These are phyloP conservation scores for Camellia lanceoleosa DNA, from an alignment of 148 eudicot species.

Conservation along the genomic window DNA sequence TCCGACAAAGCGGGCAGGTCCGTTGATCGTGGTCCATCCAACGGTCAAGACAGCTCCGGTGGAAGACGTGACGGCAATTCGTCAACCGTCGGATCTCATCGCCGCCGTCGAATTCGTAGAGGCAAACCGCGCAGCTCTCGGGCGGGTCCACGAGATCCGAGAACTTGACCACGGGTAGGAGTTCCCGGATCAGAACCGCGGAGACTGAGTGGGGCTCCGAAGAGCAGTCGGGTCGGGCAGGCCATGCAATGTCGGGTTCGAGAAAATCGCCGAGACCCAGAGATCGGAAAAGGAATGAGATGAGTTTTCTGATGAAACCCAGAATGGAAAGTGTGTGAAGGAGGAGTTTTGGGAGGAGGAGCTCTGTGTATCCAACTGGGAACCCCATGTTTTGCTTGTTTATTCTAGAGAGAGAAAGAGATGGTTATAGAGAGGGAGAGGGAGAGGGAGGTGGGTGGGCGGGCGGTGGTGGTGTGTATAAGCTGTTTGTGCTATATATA, in stretches of 20 bases:
- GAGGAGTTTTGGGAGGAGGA: conserved; percentile 55
- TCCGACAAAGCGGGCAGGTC: conserved; percentile 65
- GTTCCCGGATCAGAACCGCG: conserved; percentile 59
- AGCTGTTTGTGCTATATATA: too few species aligned
- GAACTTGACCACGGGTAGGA: conserved; percentile 63
- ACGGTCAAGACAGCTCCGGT: conserved; percentile 59
- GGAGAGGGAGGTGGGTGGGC: conserved; percentile 1
- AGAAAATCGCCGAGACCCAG: conserved; percentile 61
- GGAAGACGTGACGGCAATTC: conserved; percentile 51
- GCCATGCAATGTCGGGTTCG: conserved; percentile 47
- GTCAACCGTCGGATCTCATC: conserved; percentile 61
- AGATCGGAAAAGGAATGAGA: conserved; percentile 24
- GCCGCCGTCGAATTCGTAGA: conserved; percentile 49
- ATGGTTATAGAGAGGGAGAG: background rate
- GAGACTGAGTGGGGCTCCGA: conserved; percentile 43
- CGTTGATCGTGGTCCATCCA: conserved; percentile 80
- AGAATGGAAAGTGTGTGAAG: conserved; percentile 47
- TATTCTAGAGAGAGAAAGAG: background rate
- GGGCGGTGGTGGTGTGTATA: too few species aligned
- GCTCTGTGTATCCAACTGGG: conserved; percentile 50
- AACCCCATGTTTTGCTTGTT: conserved; percentile 19
- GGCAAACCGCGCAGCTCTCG: conserved; percentile 60
- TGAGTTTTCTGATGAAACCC: conserved; percentile 33
- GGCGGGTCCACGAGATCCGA: conserved; percentile 40
- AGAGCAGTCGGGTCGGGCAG: conserved; percentile 26